Evolutionary conservation across 1,139 yeast species (phyloP).

Genomic region (Hyphopichia pseudoburtonii): DNA sequence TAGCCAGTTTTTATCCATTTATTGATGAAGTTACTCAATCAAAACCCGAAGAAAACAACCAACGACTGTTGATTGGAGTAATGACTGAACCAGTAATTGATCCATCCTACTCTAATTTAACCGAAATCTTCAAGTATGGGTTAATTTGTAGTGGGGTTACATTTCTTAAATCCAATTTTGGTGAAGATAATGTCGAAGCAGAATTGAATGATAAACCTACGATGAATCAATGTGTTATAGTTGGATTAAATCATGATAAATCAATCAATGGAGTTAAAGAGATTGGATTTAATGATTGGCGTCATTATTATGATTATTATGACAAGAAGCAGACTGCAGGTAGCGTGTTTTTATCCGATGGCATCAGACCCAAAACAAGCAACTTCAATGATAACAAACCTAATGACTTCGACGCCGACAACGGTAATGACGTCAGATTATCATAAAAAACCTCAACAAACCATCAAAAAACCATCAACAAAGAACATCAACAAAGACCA

Average conservation of each 20-base stretch:
- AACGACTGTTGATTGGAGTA: constrained; percentile 47
- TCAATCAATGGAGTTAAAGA: constrained; percentile 37
- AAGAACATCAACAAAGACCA: no score
- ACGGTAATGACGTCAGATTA: no score
- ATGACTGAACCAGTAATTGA: constrained; percentile 59
- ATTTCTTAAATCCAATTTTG: constrained; percentile 41
- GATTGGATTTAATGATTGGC: constrained; percentile 46
- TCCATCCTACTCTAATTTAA: constrained; percentile 53
- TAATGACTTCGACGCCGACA: no score
- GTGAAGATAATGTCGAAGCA: constrained; percentile 20
- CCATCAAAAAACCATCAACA: no score
- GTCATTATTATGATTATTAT: constrained; percentile 37
- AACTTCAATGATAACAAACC: no score
- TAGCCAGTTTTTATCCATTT: constrained; percentile 56
- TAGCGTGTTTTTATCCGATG: neutral
- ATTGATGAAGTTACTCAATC: constrained; percentile 28
- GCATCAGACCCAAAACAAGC: no score
- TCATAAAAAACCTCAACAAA: no score
- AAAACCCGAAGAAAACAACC: neutral
- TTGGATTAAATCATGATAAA: constrained; percentile 41
- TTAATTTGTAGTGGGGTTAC: constrained; percentile 61
- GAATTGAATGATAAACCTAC: no score
- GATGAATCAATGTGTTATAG: constrained; percentile 39
- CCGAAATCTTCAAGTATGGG: constrained; percentile 57
- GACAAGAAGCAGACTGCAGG: constrained; percentile 21